Conservation (phyloP, 1,139 yeast genomes). For the Kodamaea ohmeri region DNA sequence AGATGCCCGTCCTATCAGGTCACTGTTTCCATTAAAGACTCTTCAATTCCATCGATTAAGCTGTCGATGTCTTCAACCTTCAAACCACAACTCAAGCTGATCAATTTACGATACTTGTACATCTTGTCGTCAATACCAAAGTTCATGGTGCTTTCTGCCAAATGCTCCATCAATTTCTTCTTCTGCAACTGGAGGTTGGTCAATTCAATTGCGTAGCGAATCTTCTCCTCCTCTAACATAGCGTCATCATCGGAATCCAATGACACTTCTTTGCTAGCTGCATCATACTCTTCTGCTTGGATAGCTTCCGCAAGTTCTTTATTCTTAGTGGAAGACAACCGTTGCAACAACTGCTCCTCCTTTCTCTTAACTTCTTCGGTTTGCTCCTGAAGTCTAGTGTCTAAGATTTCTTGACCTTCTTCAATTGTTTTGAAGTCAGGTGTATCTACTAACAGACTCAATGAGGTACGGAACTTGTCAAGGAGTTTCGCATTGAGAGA, state of each 20-base stretch:
- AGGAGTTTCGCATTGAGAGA: slow-evolving; percentile 18
- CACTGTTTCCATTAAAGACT: slow-evolving; percentile 36
- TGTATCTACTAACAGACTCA: slow-evolving; percentile 8
- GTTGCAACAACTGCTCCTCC: slow-evolving; percentile 31
- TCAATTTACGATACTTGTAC: slow-evolving; percentile 76
- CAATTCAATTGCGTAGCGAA: slow-evolving; percentile 39
- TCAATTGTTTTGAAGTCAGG: slow-evolving; percentile 24
- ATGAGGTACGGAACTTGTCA: slow-evolving; percentile 12
- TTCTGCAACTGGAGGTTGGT: slow-evolving; percentile 55
- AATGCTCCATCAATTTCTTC: slow-evolving; percentile 38
- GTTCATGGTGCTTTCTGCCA: slow-evolving; percentile 35
- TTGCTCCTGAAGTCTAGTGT: slow-evolving; percentile 19
- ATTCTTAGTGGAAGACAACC: slow-evolving; percentile 23
- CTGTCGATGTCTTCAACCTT: slow-evolving; percentile 78
- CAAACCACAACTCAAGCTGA: slow-evolving; percentile 80
- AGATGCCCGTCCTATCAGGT: slow-evolving; percentile 4
- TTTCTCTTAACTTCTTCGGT: slow-evolving; percentile 33
- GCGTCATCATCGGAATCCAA: slow-evolving; percentile 16
- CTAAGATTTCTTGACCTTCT: slow-evolving; percentile 29
- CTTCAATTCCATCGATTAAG: slow-evolving; percentile 46
- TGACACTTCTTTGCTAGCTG: slow-evolving; percentile 13
- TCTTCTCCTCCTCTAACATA: slow-evolving; percentile 20
- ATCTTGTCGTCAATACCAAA: slow-evolving; percentile 54
- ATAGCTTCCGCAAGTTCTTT: slow-evolving; percentile 54
- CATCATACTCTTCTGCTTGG: slow-evolving; percentile 39